Evolutionary conservation across 306 rosid species (phyloP).

Genomic region (Urtica urens): DNA sequence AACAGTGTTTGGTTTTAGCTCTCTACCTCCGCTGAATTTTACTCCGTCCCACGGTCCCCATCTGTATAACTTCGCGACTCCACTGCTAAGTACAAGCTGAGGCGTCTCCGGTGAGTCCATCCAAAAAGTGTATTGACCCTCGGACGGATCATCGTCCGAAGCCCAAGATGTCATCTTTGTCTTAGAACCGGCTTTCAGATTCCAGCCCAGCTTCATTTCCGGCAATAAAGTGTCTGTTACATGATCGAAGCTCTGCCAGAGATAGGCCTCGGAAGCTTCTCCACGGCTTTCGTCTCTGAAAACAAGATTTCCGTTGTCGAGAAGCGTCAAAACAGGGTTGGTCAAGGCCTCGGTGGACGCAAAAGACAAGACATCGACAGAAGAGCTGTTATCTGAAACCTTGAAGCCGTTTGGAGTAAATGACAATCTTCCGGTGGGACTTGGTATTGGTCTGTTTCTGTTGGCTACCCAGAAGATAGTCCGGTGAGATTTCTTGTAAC

Average conservation of each 20-base stretch:
- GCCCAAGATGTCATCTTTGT: slow-evolving; percentile 16
- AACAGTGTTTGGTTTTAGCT: slow-evolving; percentile 7
- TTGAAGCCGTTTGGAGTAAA: slow-evolving; percentile 10
- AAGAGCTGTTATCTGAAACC: not conserved
- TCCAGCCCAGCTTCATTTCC: slow-evolving; percentile 27
- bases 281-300: slow-evolving; percentile 2
- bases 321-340: slow-evolving; percentile 8
- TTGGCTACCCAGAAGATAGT: slow-evolving; percentile 22
- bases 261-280: not conserved
- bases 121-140: slow-evolving; percentile 9
- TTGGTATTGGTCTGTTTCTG: slow-evolving; percentile 9
- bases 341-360: not conserved
- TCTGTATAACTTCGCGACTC: slow-evolving; percentile 2
- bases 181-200: not conserved
- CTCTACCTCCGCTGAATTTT: slow-evolving; percentile 14
- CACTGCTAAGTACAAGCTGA: slow-evolving; percentile 10
- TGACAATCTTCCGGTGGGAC: slow-evolving; percentile 1
- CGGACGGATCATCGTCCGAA: slow-evolving; percentile 2
- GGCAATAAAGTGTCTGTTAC: slow-evolving; percentile 14
- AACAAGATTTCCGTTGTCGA: slow-evolving; percentile 18
- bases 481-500: slow-evolving; percentile 19
- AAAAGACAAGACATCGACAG: not conserved
- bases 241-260: slow-evolving; percentile 22
- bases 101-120: slow-evolving; percentile 15
- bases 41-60: slow-evolving; percentile 29